Percentiles rank a stretch among this genome's conserved stretches.
phyloP scores from a whole-genome alignment of 1,284 basidiomycete species.

The Cystobasidium pallidum region DNA sequence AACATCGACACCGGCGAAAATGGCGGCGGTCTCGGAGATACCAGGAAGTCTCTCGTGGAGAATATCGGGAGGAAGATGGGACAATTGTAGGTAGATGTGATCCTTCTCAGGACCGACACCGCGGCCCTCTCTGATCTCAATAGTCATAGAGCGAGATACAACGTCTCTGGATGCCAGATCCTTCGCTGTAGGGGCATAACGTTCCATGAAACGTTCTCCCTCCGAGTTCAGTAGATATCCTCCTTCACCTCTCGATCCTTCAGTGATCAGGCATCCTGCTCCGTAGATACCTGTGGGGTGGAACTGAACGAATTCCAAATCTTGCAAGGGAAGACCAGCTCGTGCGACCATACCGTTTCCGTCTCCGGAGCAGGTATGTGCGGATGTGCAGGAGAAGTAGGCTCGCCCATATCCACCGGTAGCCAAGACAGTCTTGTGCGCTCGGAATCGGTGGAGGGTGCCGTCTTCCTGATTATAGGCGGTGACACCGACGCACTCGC shows the following conservation, averaged over 20 bases:
- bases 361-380: constrained; percentile 98
- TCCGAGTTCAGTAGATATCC: constrained; percentile 98
- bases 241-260: constrained; percentile 97
- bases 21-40: constrained; percentile 99
- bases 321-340: constrained; percentile 95
- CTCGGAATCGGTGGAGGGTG: constrained; percentile 95
- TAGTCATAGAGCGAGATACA: constrained; percentile 98
- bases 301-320: constrained; percentile 99
- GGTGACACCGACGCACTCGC: constrained; percentile 98
- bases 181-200: constrained; percentile 98
- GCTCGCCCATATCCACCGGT: constrained; percentile 98
- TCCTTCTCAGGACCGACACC: constrained; percentile 99
- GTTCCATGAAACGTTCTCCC: constrained; percentile 99
- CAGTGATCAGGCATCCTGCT: constrained; percentile 82
- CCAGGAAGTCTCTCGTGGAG: constrained; percentile 97
- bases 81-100: constrained; percentile 95
- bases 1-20: constrained; percentile 98
- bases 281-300: constrained; percentile 99
- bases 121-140: constrained; percentile 98
- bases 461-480: constrained; percentile 99
- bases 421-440: constrained; percentile 97
- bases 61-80: constrained; percentile 93
- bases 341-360: constrained; percentile 98
- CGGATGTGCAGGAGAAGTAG: constrained; percentile 98
- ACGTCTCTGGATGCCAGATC: constrained; percentile 99